Conservation (phyloP, 805 yeast genomes). For the Candida caryicola region DNA sequence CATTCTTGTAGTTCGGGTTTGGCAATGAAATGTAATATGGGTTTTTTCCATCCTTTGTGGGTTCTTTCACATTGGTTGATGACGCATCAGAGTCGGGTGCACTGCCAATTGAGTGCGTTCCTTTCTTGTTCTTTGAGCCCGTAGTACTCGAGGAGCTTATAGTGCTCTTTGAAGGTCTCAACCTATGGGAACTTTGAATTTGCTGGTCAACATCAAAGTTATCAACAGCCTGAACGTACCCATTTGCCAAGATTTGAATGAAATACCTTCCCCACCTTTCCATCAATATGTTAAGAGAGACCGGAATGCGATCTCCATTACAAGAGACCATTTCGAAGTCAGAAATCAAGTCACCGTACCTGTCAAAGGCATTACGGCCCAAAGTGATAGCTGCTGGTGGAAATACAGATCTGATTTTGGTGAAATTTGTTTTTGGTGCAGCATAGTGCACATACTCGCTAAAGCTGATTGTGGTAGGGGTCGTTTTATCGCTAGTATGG, state of each 20-base stretch:
- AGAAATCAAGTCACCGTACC: constrained; percentile 59
- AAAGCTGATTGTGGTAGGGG: constrained; percentile 42
- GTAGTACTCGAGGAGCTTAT: constrained; percentile 1
- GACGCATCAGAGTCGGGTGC: constrained; percentile 1
- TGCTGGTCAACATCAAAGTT: constrained; percentile 31
- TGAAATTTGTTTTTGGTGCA: constrained; percentile 66
- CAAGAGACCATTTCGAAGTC: constrained; percentile 70
- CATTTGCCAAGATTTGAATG: constrained; percentile 57
- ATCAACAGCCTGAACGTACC: constrained; percentile 58
- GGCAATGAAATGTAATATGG: constrained; percentile 17
- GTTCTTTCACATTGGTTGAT: neutral
- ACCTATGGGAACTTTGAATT: constrained; percentile 2
- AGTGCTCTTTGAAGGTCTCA: constrained; percentile 11
- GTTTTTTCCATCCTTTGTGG: constrained; percentile 2
- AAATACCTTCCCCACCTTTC: constrained; percentile 79
- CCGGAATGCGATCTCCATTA: constrained; percentile 68
- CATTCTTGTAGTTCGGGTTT: constrained; percentile 18
- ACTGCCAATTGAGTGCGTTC: neutral
- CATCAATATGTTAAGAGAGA: constrained; percentile 57
- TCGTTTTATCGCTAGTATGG: constrained; percentile 17
- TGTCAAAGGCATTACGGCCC: constrained; percentile 70
- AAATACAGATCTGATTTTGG: constrained; percentile 65
- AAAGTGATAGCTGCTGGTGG: constrained; percentile 76
- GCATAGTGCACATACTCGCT: constrained; percentile 73
- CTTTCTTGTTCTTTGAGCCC: neutral